Conservation (phyloP, 179 eudicot species). For the Sideroxylon spinosum region DNA sequence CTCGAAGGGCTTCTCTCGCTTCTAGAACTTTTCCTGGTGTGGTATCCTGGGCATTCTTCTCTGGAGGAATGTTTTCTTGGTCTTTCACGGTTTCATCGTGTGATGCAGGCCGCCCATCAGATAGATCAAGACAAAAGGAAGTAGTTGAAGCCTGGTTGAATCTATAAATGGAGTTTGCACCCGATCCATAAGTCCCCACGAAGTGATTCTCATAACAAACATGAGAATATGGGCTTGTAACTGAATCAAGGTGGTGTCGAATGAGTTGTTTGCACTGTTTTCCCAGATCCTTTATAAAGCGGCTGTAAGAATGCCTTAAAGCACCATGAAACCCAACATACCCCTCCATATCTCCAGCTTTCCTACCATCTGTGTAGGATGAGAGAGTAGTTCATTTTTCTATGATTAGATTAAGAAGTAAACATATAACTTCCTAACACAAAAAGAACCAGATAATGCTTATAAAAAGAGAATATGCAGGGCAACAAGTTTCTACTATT, state of each 20-base stretch:
- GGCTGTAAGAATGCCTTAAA: slow-evolving; percentile 70
- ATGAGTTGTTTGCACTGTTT: slow-evolving; percentile 88
- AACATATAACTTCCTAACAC: slow-evolving; percentile 8
- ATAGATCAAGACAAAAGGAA: slow-evolving; percentile 61
- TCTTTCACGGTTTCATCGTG: slow-evolving; percentile 38
- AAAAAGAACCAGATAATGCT: neutral
- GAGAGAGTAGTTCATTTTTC: neutral
- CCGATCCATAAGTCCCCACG: slow-evolving; percentile 38
- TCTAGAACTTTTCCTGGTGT: slow-evolving; percentile 82
- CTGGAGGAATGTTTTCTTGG: slow-evolving; percentile 90
- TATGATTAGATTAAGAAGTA: slow-evolving; percentile 7
- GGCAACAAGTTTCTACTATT: neutral
- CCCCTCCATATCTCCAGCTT: slow-evolving; percentile 83
- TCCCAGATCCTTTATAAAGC: slow-evolving; percentile 68
- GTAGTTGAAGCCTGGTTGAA: slow-evolving; percentile 47
- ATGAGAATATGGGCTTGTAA: slow-evolving; percentile 89
- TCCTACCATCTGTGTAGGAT: slow-evolving; percentile 49
- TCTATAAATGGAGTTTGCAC: slow-evolving; percentile 28
- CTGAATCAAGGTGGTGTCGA: slow-evolving; percentile 94
- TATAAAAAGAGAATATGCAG: neutral
- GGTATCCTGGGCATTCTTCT: slow-evolving; percentile 51
- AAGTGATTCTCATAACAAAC: slow-evolving; percentile 69
- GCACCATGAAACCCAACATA: slow-evolving; percentile 93
- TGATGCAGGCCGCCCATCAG: slow-evolving; percentile 39
- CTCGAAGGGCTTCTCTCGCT: slow-evolving; percentile 60